Conservation (phyloP, 805 yeast species). For the Saccharomycopsis sp. region DNA sequence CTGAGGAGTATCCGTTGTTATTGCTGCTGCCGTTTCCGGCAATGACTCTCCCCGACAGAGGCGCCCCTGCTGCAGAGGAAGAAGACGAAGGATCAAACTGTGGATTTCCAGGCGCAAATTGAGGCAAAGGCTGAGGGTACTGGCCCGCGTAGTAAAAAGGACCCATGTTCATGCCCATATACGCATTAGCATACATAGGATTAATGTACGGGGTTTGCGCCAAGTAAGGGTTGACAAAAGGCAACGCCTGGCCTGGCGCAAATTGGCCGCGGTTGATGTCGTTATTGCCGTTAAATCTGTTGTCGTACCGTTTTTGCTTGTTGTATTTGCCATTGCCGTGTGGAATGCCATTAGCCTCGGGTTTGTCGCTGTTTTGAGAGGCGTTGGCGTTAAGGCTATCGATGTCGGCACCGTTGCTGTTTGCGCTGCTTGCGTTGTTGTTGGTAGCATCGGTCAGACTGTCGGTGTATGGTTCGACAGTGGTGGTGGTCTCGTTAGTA, state of each 20-base stretch:
- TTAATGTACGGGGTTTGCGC: slow-evolving; percentile 7
- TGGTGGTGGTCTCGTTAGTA: too few species aligned
- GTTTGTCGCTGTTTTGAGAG: neutral
- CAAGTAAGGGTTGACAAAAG: slow-evolving; percentile 4
- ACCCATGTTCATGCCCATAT: slow-evolving; percentile 4
- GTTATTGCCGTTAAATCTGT: slow-evolving; percentile 7
- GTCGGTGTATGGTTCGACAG: too few species aligned
- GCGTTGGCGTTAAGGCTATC: neutral
- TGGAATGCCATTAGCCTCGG: neutral
- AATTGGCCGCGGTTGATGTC: neutral
- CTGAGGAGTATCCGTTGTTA: slow-evolving; percentile 6
- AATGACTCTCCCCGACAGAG: neutral
- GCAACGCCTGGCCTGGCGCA: neutral
- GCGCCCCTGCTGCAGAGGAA: neutral
- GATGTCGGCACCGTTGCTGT: neutral
- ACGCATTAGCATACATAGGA: slow-evolving; percentile 10
- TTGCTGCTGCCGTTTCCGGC: neutral
- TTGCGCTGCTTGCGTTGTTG: neutral
- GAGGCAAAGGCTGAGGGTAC: neutral
- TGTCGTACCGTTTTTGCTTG: slow-evolving; percentile 24
- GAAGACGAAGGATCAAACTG: neutral
- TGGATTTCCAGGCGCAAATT: neutral
- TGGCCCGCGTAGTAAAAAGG: slow-evolving; percentile 5
- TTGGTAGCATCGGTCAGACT: too few species aligned
- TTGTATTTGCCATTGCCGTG: slow-evolving; percentile 6